A percentile compares a stretch with the other conserved stretches of the same genome.
phyloP scores from a whole-genome alignment of 805 yeast genomes.

The Yueomyces sinensis region DNA sequence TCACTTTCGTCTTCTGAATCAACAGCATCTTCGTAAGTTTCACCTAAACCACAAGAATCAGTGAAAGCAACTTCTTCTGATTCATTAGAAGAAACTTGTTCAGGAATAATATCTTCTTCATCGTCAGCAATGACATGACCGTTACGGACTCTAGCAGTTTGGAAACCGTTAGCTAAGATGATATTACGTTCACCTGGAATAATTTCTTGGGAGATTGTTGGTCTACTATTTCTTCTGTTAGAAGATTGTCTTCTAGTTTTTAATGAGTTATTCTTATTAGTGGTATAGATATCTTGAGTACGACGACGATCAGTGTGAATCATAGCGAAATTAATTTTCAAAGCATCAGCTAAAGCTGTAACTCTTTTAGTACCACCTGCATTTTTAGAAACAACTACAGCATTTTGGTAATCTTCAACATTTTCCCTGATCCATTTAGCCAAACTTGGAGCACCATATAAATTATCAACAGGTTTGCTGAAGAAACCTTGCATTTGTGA shows the following conservation, averaged over 20 bases:
- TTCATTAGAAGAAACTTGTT: constrained; percentile 22
- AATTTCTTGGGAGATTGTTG: constrained; percentile 28
- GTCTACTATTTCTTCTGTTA: constrained; percentile 29
- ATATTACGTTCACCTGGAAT: constrained; percentile 48
- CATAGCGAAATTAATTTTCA: constrained; percentile 96
- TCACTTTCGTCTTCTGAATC: constrained; percentile 58
- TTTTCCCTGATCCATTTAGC: constrained; percentile 93
- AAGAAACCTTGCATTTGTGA: constrained; percentile 99
- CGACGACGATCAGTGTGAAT: constrained; percentile 96
- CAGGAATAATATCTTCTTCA: constrained; percentile 53
- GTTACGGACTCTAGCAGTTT: constrained; percentile 88
- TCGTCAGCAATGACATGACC: constrained; percentile 95
- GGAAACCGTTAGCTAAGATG: constrained; percentile 65
- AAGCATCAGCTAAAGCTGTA: constrained; percentile 88
- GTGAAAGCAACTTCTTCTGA: constrained; percentile 18
- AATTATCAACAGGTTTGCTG: constrained; percentile 90
- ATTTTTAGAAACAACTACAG: constrained; percentile 93
- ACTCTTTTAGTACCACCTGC: constrained; percentile 99
- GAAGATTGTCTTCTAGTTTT: constrained; percentile 36
- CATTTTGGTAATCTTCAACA: constrained; percentile 69
- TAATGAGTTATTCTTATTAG: constrained; percentile 25
- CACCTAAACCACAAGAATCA: constrained; percentile 54
- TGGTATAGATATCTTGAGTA: constrained; percentile 45
- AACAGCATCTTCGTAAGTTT: constrained; percentile 65
- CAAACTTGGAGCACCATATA: constrained; percentile 90